These are phyloP conservation scores for Chrysoporthe puriensis DNA, from an alignment of 2,329 filamentous ascomycete genomes.

Conservation along the genomic window DNA sequence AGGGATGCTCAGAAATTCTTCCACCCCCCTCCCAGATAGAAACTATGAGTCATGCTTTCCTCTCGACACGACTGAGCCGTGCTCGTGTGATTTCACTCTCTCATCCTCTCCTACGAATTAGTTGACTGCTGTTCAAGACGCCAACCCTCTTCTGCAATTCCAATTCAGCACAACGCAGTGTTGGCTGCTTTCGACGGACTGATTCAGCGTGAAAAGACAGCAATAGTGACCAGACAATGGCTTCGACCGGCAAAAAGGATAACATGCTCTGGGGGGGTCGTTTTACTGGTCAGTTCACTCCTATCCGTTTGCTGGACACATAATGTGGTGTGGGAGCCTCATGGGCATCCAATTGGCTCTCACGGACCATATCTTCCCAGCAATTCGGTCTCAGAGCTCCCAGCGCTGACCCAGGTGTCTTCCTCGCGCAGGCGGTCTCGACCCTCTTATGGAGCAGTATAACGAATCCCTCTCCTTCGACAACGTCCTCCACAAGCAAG, in stretches of 20 bases:
- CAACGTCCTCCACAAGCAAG: conserved; percentile 75
- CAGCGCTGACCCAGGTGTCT: conserved; percentile 3
- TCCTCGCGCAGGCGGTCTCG: conserved; percentile 66
- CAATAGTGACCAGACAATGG: conserved; percentile 7
- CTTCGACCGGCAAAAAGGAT: conserved; percentile 19
- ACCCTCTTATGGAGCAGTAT: conserved; percentile 85
- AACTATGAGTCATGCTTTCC: conserved; percentile 6
- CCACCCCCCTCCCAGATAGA: neutral
- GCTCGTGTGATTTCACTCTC: neutral
- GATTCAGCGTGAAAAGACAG: conserved; percentile 2
- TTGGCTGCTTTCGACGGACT: neutral
- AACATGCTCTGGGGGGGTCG: conserved; percentile 24
- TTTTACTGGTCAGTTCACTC: conserved; percentile 15
- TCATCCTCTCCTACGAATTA: neutral
- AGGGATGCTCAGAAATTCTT: conserved; percentile 5
- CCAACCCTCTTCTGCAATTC: neutral
- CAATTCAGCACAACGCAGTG: neutral
- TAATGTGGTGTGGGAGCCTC: neutral
- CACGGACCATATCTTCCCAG: neutral
- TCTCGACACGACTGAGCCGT: neutral
- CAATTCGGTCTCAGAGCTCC: no score
- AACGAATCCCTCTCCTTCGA: conserved; percentile 83
- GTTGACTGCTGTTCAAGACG: neutral
- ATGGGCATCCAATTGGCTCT: neutral
- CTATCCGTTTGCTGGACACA: no score